These are phyloP conservation scores for Wickerhamiella pararugosa DNA, from an alignment of 1,139 yeast genomes.

Conservation along the genomic window DNA sequence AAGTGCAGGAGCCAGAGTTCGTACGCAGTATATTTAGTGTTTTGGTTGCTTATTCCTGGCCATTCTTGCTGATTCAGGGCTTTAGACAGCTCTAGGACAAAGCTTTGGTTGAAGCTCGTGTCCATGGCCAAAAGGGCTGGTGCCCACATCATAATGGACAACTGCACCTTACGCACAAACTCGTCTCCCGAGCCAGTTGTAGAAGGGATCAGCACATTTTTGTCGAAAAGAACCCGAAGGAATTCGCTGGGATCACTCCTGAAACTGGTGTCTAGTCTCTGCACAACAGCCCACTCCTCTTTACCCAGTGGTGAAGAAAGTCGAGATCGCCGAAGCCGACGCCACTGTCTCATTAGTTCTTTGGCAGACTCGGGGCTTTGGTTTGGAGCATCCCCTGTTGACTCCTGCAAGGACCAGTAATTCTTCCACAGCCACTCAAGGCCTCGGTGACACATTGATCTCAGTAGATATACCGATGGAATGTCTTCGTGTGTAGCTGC, in stretches of 20 bases:
- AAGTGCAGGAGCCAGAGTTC: constrained; percentile 13
- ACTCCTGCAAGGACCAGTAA: constrained; percentile 47
- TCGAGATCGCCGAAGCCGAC: constrained; percentile 35
- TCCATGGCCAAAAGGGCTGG: constrained; percentile 13
- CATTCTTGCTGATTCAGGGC: constrained; percentile 11
- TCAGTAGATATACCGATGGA: constrained; percentile 54
- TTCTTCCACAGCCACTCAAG: constrained; percentile 58
- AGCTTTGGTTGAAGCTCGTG: constrained; percentile 3
- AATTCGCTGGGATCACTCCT: constrained; percentile 14
- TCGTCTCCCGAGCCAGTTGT: constrained; percentile 5
- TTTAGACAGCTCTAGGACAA: constrained; percentile 4
- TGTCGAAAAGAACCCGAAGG: constrained; percentile 17
- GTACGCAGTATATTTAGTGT: constrained; percentile 1
- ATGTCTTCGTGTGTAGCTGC: constrained; percentile 80
- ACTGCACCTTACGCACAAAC: not conserved
- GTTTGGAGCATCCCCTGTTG: constrained; percentile 15
- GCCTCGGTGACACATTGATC: constrained; percentile 45
- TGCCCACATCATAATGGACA: constrained; percentile 12
- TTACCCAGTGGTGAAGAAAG: constrained; percentile 22
- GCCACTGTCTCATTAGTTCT: constrained; percentile 22
- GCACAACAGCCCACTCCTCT: constrained; percentile 14
- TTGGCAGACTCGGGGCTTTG: constrained; percentile 14
- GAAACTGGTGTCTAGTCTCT: constrained; percentile 14
- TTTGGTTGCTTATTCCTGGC: constrained; percentile 7
- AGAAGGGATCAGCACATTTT: constrained; percentile 18